Evolutionary conservation across 805 yeast species (phyloP), one percentile per base, ranked within the genome.

Genomic region (Ogataea nitratoaversa): DNA sequence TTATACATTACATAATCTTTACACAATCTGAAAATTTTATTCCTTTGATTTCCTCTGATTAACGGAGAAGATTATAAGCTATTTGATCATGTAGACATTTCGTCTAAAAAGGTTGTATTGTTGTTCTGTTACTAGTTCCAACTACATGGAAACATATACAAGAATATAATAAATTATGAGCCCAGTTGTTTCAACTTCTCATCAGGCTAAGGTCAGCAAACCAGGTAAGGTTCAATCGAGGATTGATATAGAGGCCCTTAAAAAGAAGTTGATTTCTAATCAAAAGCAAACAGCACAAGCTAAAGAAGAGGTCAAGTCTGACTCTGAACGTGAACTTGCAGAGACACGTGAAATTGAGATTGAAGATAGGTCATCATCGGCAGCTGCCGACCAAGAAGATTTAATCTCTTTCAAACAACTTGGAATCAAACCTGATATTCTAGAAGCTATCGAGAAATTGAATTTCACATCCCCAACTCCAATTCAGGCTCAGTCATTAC

Each of bases 401-500:
- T 42, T 41, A 25, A 32, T 51, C 28, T 41, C 63, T 3, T 84
- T 84, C 50, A 50, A 60, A 13, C 81, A 81, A 25, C 65, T 85
- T 40, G 76, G 83, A 13, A 65, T 87, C 37, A 81, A 85, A 32
- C 87, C 87, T 1, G 95, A 86, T 54, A 71, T 93, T 19, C 63
- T 86, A 23, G 93, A 87, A 51, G 83, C 97, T 0, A 78, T 93
- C 48, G 78, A 80, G 40, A 71, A 72, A 24, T 67, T 93, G 66
- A 84, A 87, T 42, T 93, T 72, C 62, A 69, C 76, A 14, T 79
- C 74, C 49, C 98, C 99, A 31, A 90, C 98, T 0, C 96, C 98
- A 9, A 93, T 91, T 61, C 99, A 91, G 66, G 76, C 82, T 7
- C 88, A 87, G 62, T 77, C 96, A 11, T 84, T 91, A 46, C 98